Evolutionary conservation across 176 grass and related monocot genomes (phyloP).

Genomic region (Oryza meridionalis): DNA sequence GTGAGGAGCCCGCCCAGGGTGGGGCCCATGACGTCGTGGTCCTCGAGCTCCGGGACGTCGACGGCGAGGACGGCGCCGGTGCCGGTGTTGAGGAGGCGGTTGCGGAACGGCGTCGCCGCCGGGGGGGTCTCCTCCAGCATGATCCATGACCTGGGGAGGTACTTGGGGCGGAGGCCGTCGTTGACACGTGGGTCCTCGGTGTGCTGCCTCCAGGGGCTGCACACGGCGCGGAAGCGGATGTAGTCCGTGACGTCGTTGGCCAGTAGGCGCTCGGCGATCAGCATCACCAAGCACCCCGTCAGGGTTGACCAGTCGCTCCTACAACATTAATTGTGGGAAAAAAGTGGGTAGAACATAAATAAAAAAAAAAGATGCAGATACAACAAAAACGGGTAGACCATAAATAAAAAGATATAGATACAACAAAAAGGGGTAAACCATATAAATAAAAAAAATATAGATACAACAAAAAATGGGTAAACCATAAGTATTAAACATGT

Average conservation of each 20-base stretch:
- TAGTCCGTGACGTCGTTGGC: not conserved
- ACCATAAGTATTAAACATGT: too few relatives aligned
- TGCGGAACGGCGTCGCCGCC: not conserved
- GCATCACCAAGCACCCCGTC: not conserved
- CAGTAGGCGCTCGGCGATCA: not conserved
- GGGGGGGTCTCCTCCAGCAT: not conserved
- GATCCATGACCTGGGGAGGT: not conserved
- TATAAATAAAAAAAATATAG: too few relatives aligned
- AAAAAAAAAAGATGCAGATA: too few relatives aligned
- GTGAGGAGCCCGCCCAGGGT: not conserved
- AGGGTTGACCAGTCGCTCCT: not conserved
- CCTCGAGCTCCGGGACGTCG: not conserved
- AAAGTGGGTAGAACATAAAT: too few relatives aligned
- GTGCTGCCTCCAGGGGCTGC: not conserved
- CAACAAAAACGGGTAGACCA: too few relatives aligned
- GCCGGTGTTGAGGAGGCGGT: not conserved
- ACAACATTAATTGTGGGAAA: too few relatives aligned
- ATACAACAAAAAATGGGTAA: too few relatives aligned
- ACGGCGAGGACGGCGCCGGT: not conserved
- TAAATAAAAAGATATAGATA: too few relatives aligned
- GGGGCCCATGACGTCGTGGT: not conserved
- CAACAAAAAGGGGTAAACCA: too few relatives aligned
- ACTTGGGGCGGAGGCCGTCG: not conserved
- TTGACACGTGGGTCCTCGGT: not conserved
- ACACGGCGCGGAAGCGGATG: not conserved